phyloP scores from a whole-genome alignment of 441 rosid species.

The Erodium texanum region DNA sequence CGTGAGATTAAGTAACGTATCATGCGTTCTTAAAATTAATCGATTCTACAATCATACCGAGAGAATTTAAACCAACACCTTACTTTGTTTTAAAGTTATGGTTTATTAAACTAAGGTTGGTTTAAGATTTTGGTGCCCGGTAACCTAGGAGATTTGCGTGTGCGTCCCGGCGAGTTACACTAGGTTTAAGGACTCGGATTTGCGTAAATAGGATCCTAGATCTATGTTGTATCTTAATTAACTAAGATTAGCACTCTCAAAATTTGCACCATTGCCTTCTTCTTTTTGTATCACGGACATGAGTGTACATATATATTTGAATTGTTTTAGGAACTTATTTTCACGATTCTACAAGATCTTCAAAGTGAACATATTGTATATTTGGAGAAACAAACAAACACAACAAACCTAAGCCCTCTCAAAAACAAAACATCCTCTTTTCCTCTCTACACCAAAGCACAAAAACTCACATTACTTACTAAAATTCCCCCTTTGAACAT shows the following conservation, averaged over 20 bases:
- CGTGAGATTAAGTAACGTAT: slow-evolving; percentile 30
- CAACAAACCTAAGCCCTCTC: not conserved
- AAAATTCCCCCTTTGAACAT: too few species aligned
- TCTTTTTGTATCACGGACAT: too few species aligned
- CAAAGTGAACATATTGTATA: slow-evolving; percentile 19
- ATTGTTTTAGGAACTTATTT: too few species aligned
- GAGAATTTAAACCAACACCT: slow-evolving; percentile 29
- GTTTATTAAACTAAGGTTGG: not conserved
- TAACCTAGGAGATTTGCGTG: slow-evolving; percentile 36
- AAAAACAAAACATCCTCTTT: not conserved
- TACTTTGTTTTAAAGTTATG: slow-evolving; percentile 16
- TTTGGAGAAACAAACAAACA: slow-evolving; percentile 17
- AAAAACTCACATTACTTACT: slow-evolving; percentile 21
- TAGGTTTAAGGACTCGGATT: slow-evolving; percentile 17
- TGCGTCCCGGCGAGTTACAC: slow-evolving; percentile 16
- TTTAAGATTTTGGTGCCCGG: slow-evolving; percentile 24
- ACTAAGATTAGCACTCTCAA: too few species aligned
- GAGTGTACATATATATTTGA: too few species aligned
- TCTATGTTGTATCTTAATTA: too few species aligned
- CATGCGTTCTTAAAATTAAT: slow-evolving; percentile 51
- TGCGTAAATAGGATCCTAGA: too few species aligned
- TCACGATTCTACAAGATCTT: not conserved
- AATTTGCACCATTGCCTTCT: too few species aligned
- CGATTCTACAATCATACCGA: slow-evolving; percentile 25
- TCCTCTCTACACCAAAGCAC: slow-evolving; percentile 16